Conservation (phyloP, 768 basidiomycete species). For the Pleurotus pulmonarius region DNA sequence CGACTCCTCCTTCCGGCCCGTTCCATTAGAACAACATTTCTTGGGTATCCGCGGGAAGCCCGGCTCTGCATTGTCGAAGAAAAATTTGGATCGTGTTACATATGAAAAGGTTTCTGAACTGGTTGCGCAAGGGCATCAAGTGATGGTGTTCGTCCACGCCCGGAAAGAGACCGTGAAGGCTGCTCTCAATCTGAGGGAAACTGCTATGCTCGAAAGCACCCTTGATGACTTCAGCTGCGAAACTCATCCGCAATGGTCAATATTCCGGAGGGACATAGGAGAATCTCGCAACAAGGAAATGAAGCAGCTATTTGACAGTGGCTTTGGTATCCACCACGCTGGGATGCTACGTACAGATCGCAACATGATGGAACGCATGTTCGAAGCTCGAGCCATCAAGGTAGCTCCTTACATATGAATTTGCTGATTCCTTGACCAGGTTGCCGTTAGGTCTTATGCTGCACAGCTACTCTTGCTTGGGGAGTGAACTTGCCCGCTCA, state of each 20-base stretch:
- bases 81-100: constrained; percentile 83
- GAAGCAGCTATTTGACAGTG: constrained; percentile 87
- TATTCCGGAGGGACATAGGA: constrained; percentile 75
- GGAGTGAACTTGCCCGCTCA: constrained; percentile 99
- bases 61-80: constrained; percentile 65
- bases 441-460: constrained; percentile 83
- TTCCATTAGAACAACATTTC: constrained; percentile 97
- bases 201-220: constrained; percentile 65
- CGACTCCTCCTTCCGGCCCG: constrained; percentile 93
- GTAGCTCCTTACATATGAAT: constrained; percentile 32
- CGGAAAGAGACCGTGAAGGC: constrained; percentile 97
- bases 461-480: constrained; percentile 98
- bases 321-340: constrained; percentile 98
- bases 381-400: constrained; percentile 88
- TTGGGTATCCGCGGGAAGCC: constrained; percentile 90
- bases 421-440: background rate
- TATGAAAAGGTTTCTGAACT: constrained; percentile 90
- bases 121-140: constrained; percentile 90
- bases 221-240: constrained; percentile 77
- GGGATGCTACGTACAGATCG: constrained; percentile 95
- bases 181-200: constrained; percentile 76
- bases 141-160: constrained; percentile 99
- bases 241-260: constrained; percentile 73
- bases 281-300: constrained; percentile 92
- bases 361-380: constrained; percentile 94